These are phyloP conservation scores for Neonectria ditissima DNA, from an alignment of 2,329 filamentous ascomycete genomes.

Conservation along the genomic window DNA sequence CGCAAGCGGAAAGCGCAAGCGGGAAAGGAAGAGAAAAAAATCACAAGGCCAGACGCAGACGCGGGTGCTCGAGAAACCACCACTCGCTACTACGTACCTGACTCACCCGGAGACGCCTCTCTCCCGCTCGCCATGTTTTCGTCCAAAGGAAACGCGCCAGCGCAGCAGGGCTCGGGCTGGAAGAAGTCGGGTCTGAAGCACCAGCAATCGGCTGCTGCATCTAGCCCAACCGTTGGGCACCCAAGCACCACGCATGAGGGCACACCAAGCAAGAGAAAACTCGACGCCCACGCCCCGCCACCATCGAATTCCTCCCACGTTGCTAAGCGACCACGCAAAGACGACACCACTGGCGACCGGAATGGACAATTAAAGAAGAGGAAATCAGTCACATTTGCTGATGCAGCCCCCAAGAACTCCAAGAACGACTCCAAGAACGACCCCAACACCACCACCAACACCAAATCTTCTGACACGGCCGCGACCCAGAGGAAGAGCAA, in stretches of 20 bases:
- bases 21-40: conserved; percentile 38
- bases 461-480: conserved; percentile 51
- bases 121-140: conserved; percentile 55
- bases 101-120: conserved; percentile 27
- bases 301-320: conserved; percentile 46
- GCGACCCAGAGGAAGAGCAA: conserved; percentile 49
- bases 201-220: conserved; percentile 56
- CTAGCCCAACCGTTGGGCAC: conserved; percentile 52
- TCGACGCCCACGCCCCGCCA: conserved; percentile 52
- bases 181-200: conserved; percentile 74
- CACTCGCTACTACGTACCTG: conserved; percentile 15
- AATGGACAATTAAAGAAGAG: conserved; percentile 51
- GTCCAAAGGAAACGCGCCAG: conserved; percentile 56
- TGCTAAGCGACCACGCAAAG: conserved; percentile 52
- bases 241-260: conserved; percentile 48
- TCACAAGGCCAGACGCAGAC: conserved; percentile 23
- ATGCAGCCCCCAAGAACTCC: conserved; percentile 53
- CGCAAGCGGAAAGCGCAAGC: neutral
- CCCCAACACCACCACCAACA: conserved; percentile 35
- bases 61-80: conserved; percentile 19
- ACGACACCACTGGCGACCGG: conserved; percentile 41
- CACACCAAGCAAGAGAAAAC: conserved; percentile 55
- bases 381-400: conserved; percentile 64
- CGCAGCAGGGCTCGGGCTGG: conserved; percentile 67
- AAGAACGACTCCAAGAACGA: conserved; percentile 14